phyloP scores from a whole-genome alignment of 257 asterid genomes.

The Perilla frutescens region DNA sequence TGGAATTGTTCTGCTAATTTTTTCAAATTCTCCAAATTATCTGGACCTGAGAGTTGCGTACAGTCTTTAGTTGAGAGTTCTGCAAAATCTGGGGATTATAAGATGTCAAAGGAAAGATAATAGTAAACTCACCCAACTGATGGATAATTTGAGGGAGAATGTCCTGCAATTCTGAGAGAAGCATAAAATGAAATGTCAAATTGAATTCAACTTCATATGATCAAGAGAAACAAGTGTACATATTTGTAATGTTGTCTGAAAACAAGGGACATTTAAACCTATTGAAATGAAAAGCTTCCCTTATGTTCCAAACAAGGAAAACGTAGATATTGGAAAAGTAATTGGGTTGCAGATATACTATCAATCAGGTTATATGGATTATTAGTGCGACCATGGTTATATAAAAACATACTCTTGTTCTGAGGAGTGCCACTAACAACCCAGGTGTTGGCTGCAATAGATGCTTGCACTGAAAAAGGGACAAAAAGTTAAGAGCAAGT shows the following conservation, averaged over 20 bases:
- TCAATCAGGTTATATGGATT: not conserved
- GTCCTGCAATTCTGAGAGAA: slow-evolving; percentile 53
- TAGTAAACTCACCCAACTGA: slow-evolving; percentile 51
- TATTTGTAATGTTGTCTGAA: too few species aligned
- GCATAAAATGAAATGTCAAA: slow-evolving; percentile 11
- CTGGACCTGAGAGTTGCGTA: slow-evolving; percentile 57
- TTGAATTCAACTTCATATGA: not conserved
- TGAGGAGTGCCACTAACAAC: slow-evolving; percentile 78
- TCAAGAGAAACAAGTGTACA: too few species aligned
- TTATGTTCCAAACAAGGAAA: not conserved
- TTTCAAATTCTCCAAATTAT: slow-evolving; percentile 81
- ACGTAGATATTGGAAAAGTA: not conserved
- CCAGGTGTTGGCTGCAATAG: slow-evolving; percentile 79
- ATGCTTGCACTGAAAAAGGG: slow-evolving; percentile 63
- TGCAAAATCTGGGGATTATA: not conserved
- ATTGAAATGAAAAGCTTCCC: not conserved
- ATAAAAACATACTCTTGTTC: slow-evolving; percentile 62
- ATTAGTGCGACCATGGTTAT: not conserved
- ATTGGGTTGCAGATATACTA: not conserved
- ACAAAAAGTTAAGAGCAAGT: not conserved
- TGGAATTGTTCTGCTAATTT: slow-evolving; percentile 84
- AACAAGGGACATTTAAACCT: not conserved
- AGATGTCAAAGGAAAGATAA: not conserved
- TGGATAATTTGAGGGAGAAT: slow-evolving; percentile 62
- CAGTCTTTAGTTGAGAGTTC: not conserved